Evolutionary conservation across 2,329 filamentous ascomycete genomes (phyloP).

Genomic region (Teratosphaeria nubilosa): DNA sequence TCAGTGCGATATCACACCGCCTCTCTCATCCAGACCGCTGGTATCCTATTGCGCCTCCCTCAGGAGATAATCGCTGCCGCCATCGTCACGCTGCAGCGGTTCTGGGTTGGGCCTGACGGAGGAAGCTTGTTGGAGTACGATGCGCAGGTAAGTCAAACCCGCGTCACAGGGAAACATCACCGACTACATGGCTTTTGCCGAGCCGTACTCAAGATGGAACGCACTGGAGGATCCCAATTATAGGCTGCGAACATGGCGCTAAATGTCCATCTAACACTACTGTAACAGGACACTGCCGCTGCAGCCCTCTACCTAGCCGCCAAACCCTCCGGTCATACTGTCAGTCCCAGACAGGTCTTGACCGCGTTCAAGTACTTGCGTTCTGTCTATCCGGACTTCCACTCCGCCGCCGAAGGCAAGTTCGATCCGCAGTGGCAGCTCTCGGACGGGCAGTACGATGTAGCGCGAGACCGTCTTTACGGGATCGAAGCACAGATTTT

Average conservation of each 20-base stretch:
- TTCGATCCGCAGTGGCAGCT: constrained; percentile 42
- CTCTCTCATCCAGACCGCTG: constrained; percentile 66
- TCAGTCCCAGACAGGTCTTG: constrained; percentile 67
- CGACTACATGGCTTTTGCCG: not conserved
- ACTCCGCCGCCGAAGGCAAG: constrained; percentile 3
- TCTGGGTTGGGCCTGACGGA: constrained; percentile 56
- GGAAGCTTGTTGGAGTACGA: constrained; percentile 41
- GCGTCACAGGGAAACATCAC: not conserved
- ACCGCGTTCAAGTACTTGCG: constrained; percentile 79
- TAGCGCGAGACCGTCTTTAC: constrained; percentile 55
- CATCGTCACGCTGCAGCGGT: constrained; percentile 70
- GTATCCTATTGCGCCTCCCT: constrained; percentile 70
- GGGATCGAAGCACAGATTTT: constrained; percentile 70
- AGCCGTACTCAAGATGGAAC: not conserved
- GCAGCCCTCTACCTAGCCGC: constrained; percentile 70
- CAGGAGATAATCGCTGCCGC: constrained; percentile 81
- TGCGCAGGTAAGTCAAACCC: constrained; percentile 35
- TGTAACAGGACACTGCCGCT: constrained; percentile 63
- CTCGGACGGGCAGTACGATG: constrained; percentile 61
- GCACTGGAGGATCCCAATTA: too few relatives aligned
- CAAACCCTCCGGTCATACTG: constrained; percentile 70
- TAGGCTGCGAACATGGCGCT: not conserved
- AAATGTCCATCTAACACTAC: not conserved
- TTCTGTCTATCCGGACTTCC: constrained; percentile 36
- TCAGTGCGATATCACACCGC: constrained; percentile 62